phyloP scores from a whole-genome alignment of 2,329 filamentous ascomycete genomes.

The Pseudocercospora musae region DNA sequence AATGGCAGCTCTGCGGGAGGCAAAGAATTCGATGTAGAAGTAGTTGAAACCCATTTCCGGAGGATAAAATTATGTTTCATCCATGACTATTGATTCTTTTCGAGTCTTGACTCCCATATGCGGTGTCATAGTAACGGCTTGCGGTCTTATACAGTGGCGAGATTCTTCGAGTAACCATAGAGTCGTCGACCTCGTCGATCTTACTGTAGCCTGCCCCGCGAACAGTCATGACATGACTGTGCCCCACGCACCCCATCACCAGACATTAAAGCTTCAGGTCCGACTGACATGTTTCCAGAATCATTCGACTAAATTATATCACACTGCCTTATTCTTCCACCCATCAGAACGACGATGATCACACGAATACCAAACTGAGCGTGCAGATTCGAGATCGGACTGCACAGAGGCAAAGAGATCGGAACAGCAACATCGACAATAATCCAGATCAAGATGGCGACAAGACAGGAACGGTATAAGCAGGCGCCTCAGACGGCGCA shows the following conservation, averaged over 20 bases:
- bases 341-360: slow-evolving; percentile 8
- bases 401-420: not conserved
- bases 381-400: not conserved
- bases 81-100: not conserved
- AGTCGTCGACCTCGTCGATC: not conserved
- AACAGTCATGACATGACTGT: not conserved
- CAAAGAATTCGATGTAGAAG: slow-evolving; percentile 68
- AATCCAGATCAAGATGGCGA: slow-evolving; percentile 29
- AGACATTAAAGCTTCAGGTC: not conserved
- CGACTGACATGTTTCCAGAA: not conserved
- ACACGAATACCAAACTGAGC: slow-evolving; percentile 12
- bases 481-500: slow-evolving; percentile 57
- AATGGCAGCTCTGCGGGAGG: slow-evolving; percentile 79
- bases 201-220: not conserved
- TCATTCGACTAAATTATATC: not conserved
- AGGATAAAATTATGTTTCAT: not conserved
- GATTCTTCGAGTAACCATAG: not conserved
- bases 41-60: not conserved
- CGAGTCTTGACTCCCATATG: not conserved
- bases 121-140: not conserved
- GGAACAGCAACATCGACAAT: not conserved
- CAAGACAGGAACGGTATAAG: slow-evolving; percentile 36
- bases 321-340: not conserved
- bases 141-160: not conserved
- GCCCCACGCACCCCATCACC: not conserved